These are phyloP conservation scores for Vitis vinifera DNA, from an alignment of 164 flowering plant genomes.

Conservation along the genomic window DNA sequence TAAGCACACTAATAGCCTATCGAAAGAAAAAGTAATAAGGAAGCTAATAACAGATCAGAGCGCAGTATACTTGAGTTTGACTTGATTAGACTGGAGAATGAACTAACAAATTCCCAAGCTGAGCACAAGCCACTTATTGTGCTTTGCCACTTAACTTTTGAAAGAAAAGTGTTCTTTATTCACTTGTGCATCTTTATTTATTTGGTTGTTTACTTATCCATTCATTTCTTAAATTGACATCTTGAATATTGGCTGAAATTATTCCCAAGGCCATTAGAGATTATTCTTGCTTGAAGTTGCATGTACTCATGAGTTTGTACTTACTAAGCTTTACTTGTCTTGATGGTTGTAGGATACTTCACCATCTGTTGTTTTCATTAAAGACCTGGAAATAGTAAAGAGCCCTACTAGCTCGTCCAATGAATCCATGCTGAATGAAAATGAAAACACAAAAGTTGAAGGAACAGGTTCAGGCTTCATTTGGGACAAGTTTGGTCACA, in stretches of 20 bases:
- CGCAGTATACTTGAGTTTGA: too few relatives aligned
- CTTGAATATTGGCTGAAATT: neutral
- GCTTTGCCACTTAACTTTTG: too few relatives aligned
- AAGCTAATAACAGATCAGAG: too few relatives aligned
- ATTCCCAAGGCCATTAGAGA: neutral
- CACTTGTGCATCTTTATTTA: too few relatives aligned
- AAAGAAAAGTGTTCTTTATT: too few relatives aligned
- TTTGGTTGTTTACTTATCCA: too few relatives aligned
- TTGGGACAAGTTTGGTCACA: constrained; percentile 93
- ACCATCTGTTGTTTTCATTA: constrained; percentile 75
- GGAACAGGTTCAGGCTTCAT: constrained; percentile 97
- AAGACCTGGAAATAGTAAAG: constrained; percentile 59
- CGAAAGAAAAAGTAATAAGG: too few relatives aligned
- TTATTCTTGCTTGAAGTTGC: neutral
- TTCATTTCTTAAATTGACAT: too few relatives aligned
- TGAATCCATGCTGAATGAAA: constrained; percentile 28
- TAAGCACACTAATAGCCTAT: too few relatives aligned
- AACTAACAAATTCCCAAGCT: too few relatives aligned
- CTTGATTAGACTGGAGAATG: too few relatives aligned
- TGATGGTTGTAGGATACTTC: constrained; percentile 57
- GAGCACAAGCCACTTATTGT: too few relatives aligned
- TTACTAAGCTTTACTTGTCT: neutral
- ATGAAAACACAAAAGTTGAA: constrained; percentile 68
- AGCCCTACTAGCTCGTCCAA: constrained; percentile 27
- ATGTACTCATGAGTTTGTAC: neutral